Evolutionary conservation across 495 filamentous ascomycete species (phyloP).

Genomic region (Aspergillus kassunensis): DNA sequence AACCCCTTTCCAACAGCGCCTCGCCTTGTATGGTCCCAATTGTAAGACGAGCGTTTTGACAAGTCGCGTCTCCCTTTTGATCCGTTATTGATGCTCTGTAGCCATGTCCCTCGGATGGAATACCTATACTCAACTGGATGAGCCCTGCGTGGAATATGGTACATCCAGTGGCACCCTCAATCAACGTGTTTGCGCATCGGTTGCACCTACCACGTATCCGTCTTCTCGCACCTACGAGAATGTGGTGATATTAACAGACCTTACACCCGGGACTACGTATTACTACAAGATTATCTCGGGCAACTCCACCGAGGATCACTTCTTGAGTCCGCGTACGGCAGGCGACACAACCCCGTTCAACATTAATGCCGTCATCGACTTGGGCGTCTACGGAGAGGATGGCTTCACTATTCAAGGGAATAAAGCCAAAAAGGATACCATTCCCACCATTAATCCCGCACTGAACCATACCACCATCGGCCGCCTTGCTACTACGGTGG

Average conservation of each 20-base stretch:
- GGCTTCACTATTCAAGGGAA: constrained; percentile 51
- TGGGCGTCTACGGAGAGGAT: constrained; percentile 54
- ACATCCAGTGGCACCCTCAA: constrained; percentile 26
- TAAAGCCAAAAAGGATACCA: constrained; percentile 48
- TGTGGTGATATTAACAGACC: constrained; percentile 37
- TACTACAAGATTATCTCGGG: constrained; percentile 54
- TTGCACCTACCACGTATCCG: constrained; percentile 40
- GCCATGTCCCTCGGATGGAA: constrained; percentile 57
- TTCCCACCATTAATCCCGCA: constrained; percentile 49
- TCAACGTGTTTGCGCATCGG: constrained; percentile 27
- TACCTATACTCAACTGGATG: constrained; percentile 37
- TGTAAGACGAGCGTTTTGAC: constrained; percentile 30
- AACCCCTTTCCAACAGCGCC: constrained; percentile 54
- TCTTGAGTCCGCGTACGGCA: constrained; percentile 49
- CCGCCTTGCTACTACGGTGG: constrained; percentile 48
- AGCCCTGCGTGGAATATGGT: constrained; percentile 46
- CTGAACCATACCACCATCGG: constrained; percentile 60
- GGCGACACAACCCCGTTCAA: constrained; percentile 46
- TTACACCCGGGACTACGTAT: constrained; percentile 47
- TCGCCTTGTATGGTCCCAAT: constrained; percentile 52
- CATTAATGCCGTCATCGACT: constrained; percentile 49
- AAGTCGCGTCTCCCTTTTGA: not conserved
- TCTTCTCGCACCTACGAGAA: constrained; percentile 52
- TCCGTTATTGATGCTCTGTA: constrained; percentile 17
- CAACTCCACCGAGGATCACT: constrained; percentile 53